A percentile compares a stretch with the other conserved stretches of the same genome.
Evolutionary conservation across 345 rosid genomes (phyloP).

Genomic region (Sisymbrium irio): DNA sequence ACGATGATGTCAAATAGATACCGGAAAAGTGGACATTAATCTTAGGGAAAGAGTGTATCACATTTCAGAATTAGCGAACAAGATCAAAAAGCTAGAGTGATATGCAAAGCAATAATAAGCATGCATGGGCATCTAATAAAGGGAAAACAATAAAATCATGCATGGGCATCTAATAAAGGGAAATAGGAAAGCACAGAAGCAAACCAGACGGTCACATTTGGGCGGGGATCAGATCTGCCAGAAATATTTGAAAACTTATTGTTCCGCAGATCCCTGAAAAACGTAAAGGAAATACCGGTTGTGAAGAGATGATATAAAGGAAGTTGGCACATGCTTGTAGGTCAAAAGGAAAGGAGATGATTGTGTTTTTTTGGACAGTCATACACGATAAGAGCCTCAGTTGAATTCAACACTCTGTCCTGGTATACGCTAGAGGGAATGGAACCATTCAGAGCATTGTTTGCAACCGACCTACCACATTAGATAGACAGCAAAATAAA

Average conservation of each 20-base stretch:
- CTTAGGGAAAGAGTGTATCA: neutral
- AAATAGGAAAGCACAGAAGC: constrained; percentile 35
- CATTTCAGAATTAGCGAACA: neutral
- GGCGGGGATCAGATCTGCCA: constrained; percentile 58
- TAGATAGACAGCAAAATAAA: constrained; percentile 25
- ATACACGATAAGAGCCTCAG: constrained; percentile 61
- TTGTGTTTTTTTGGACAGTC: constrained; percentile 25
- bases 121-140: neutral
- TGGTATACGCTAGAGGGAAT: constrained; percentile 71
- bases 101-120: constrained; percentile 11
- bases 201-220: constrained; percentile 77
- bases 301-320: neutral
- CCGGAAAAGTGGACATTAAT: neutral
- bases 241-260: constrained; percentile 56
- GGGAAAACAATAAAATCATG: constrained; percentile 3
- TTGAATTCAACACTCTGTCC: constrained; percentile 50
- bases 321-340: constrained; percentile 13
- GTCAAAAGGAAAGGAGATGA: constrained; percentile 16
- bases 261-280: constrained; percentile 76
- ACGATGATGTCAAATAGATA: neutral
- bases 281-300: neutral
- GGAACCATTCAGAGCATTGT: constrained; percentile 71
- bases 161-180: neutral
- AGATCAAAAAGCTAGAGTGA: neutral
- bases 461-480: constrained; percentile 72